Evolutionary conservation across 202 grass and related monocot species (phyloP).

Genomic region (Digitaria exilis): DNA sequence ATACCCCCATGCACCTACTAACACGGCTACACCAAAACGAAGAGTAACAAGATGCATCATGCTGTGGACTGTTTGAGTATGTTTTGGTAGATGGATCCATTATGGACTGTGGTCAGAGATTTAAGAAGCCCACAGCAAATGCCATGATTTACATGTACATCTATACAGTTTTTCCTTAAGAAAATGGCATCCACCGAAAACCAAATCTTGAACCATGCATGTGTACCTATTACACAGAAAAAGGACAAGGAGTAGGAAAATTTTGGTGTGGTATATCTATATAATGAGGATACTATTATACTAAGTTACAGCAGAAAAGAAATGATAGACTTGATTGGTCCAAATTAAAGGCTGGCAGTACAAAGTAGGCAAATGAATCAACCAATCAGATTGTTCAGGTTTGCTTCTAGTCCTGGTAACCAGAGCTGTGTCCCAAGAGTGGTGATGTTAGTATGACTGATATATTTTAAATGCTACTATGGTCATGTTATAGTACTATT

Average conservation of each 20-base stretch:
- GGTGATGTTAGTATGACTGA: neutral
- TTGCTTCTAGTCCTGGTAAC: neutral
- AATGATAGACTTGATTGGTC: no score
- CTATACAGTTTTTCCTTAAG: neutral
- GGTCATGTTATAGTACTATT: neutral
- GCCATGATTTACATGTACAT: neutral
- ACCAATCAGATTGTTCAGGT: neutral
- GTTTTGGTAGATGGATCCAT: neutral
- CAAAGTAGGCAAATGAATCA: neutral
- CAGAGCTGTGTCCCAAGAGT: neutral
- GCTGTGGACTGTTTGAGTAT: neutral
- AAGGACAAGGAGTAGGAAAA: neutral
- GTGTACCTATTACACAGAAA: neutral
- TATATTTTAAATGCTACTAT: neutral
- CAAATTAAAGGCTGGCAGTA: neutral
- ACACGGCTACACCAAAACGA: no score
- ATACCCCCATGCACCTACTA: neutral
- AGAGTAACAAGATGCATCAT: neutral
- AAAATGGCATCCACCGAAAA: neutral
- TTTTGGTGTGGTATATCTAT: neutral
- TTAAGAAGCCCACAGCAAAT: neutral
- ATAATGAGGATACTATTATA: no score
- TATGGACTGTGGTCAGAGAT: neutral
- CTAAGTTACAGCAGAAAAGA: no score
- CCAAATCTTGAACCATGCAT: neutral